These are phyloP conservation scores for Sugiyamaella japonica DNA, from an alignment of 1,139 yeast species.

Conservation along the genomic window DNA sequence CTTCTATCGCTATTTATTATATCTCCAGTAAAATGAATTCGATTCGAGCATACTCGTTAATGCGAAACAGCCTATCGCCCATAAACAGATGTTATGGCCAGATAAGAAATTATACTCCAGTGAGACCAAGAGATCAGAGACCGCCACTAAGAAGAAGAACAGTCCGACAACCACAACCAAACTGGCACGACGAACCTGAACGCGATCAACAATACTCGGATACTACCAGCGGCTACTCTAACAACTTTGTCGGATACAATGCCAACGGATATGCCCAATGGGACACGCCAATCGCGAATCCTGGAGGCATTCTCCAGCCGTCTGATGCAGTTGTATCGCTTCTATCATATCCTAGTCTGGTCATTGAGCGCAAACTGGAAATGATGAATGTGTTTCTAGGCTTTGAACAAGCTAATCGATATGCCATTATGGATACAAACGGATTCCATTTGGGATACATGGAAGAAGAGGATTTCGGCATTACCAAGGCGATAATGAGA, in stretches of 20 bases:
- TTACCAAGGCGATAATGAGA: constrained; percentile 67
- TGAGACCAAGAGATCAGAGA: constrained; percentile 11
- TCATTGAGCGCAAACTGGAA: constrained; percentile 84
- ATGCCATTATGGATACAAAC: constrained; percentile 65
- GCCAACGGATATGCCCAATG: constrained; percentile 13
- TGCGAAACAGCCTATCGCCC: neutral
- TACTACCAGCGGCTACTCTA: constrained; percentile 1
- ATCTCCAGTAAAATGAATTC: neutral
- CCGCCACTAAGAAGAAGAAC: constrained; percentile 12
- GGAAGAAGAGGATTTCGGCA: constrained; percentile 75
- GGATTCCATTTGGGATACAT: constrained; percentile 81
- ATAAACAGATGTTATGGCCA: neutral
- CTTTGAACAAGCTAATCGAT: constrained; percentile 85
- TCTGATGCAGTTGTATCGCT: constrained; percentile 59
- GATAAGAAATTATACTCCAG: constrained; percentile 15
- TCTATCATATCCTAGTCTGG: constrained; percentile 74
- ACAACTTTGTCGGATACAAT: constrained; percentile 8
- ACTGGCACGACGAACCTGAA: neutral
- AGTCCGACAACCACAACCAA: neutral
- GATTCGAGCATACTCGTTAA: neutral
- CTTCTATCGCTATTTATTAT: neutral
- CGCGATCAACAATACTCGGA: neutral
- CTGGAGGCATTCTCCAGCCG: constrained; percentile 44
- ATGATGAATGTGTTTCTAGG: constrained; percentile 84
- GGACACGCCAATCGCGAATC: constrained; percentile 17